These are phyloP conservation scores for Leptographium lundbergii DNA, from an alignment of 2,329 filamentous ascomycete species.

Conservation along the genomic window DNA sequence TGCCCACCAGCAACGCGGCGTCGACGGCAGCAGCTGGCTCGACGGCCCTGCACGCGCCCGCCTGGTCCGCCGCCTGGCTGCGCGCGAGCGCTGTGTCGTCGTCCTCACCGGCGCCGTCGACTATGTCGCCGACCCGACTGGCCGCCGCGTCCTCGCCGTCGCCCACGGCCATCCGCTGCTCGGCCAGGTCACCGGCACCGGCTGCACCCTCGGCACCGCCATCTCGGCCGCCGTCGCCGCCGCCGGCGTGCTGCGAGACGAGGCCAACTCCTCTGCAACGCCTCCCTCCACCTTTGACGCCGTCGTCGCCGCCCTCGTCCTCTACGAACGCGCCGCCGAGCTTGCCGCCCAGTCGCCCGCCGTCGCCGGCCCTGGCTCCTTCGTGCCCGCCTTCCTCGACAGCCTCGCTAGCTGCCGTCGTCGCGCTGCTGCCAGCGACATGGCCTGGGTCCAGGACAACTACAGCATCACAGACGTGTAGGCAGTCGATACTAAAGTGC, in stretches of 20 bases:
- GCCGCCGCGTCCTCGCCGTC: conserved; percentile 46
- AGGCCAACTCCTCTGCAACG: background rate
- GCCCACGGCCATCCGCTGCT: conserved; percentile 65
- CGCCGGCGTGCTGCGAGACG: conserved; percentile 22
- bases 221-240: conserved; percentile 64
- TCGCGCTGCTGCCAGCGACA: conserved; percentile 7
- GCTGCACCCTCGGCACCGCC: conserved; percentile 74
- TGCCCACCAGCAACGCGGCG: conserved; percentile 57
- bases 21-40: conserved; percentile 59
- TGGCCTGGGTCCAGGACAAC: conserved; percentile 8
- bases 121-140: conserved; percentile 59
- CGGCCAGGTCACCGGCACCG: conserved; percentile 62
- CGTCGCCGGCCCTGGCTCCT: conserved; percentile 72
- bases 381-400: conserved; percentile 77
- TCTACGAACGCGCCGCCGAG: conserved; percentile 68
- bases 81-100: conserved; percentile 55
- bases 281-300: conserved; percentile 53
- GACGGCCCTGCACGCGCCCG: conserved; percentile 34
- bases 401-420: conserved; percentile 35
- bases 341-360: conserved; percentile 47
- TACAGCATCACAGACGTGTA: background rate
- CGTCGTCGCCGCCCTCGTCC: conserved; percentile 57
- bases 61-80: conserved; percentile 55
- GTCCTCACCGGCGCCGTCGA: conserved; percentile 75
- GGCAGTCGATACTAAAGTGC: no score